Conservation (phyloP, 2,329 filamentous ascomycete species). For the Ophiosphaerella herpotricha region DNA sequence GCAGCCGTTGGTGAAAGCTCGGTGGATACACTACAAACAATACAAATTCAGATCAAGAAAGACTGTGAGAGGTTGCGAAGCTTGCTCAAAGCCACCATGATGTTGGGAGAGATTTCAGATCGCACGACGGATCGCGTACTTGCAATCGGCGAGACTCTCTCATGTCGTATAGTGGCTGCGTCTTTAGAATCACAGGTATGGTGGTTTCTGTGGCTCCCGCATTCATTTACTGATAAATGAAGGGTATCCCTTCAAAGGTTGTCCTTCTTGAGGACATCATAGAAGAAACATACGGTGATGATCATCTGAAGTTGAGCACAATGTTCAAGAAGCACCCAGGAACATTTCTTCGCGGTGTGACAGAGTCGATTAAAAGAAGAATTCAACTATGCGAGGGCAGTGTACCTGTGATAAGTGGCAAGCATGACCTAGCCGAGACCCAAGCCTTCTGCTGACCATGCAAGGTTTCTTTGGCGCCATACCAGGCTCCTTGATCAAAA, state of each 20-base stretch:
- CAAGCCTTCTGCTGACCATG: background rate
- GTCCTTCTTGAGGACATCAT: slow-evolving; percentile 6
- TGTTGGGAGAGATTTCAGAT: slow-evolving; percentile 13
- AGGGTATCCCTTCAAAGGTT: slow-evolving; percentile 7
- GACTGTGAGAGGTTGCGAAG: slow-evolving; percentile 80
- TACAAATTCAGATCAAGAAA: slow-evolving; percentile 2
- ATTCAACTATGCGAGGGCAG: slow-evolving; percentile 46
- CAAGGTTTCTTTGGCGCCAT: slow-evolving; percentile 87
- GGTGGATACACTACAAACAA: slow-evolving; percentile 64
- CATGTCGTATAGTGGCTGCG: slow-evolving; percentile 11
- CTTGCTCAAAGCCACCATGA: slow-evolving; percentile 61
- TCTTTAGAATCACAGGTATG: slow-evolving; percentile 10
- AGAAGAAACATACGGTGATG: slow-evolving; percentile 56
- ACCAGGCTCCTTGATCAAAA: slow-evolving; percentile 83
- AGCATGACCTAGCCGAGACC: background rate
- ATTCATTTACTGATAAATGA: background rate
- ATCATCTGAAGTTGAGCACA: slow-evolving; percentile 41
- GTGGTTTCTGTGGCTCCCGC: background rate
- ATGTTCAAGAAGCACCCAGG: slow-evolving; percentile 49
- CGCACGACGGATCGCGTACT: slow-evolving; percentile 12
- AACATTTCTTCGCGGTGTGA: background rate
- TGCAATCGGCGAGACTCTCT: slow-evolving; percentile 13
- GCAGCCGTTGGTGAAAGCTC: slow-evolving; percentile 64
- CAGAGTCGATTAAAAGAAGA: slow-evolving; percentile 42
- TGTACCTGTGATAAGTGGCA: slow-evolving; percentile 58